phyloP scores from a whole-genome alignment of 2,329 filamentous ascomycete genomes.

The Stagonosporopsis cucurbitacearum region DNA sequence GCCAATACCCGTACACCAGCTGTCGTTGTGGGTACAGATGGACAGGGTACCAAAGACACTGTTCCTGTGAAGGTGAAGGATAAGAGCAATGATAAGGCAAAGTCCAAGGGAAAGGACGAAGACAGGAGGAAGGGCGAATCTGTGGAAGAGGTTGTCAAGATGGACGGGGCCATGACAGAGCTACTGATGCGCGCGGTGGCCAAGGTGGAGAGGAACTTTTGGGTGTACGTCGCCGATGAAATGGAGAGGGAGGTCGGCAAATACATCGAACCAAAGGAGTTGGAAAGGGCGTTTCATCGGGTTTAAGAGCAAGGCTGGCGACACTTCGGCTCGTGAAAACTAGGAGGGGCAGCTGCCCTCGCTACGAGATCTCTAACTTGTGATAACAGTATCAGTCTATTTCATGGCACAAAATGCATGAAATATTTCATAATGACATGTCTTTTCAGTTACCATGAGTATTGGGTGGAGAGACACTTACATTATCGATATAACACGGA shows the following conservation, averaged over 20 bases:
- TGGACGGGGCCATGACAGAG: slow-evolving; percentile 11
- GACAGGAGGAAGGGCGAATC: slow-evolving; percentile 2
- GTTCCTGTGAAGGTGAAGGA: not conserved
- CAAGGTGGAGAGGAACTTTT: slow-evolving; percentile 39
- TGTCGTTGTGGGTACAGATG: not conserved
- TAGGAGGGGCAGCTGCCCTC: no score
- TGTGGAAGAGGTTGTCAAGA: not conserved
- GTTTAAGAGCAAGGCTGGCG: not conserved
- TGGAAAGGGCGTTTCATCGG: slow-evolving; percentile 27
- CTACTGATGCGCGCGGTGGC: slow-evolving; percentile 40
- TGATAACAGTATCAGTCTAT: no score
- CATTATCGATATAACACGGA: no score
- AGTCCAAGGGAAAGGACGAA: slow-evolving; percentile 1
- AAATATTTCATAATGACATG: no score
- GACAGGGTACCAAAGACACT: not conserved
- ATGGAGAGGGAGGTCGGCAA: slow-evolving; percentile 35
- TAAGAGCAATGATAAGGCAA: not conserved
- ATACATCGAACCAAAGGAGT: slow-evolving; percentile 27
- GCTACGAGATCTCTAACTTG: no score
- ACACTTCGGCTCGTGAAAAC: not conserved
- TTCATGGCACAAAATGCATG: no score
- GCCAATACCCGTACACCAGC: slow-evolving; percentile 28
- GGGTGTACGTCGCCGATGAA: slow-evolving; percentile 42
- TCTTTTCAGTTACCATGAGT: no score
- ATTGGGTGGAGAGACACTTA: no score